phyloP scores from a whole-genome alignment of 2,329 filamentous ascomycete species.

The Orbilia ellipsospora region DNA sequence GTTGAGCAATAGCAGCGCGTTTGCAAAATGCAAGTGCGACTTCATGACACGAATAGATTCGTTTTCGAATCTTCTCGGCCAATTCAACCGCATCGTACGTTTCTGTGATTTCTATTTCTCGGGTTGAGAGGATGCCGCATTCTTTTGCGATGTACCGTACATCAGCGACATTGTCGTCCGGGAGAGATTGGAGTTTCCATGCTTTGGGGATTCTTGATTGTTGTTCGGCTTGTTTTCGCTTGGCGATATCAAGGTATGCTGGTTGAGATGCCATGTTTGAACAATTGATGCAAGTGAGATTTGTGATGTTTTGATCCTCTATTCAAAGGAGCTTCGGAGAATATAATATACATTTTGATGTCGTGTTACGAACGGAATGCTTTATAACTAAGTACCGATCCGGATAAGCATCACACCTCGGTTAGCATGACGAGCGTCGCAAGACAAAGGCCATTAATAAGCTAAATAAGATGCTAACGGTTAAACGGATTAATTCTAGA shows the following conservation, averaged over 20 bases:
- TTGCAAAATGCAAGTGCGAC: constrained; percentile 67
- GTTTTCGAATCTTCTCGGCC: constrained; percentile 61
- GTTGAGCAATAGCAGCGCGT: constrained; percentile 66
- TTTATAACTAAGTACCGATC: too few species aligned
- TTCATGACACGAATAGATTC: constrained; percentile 60
- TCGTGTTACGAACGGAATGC: too few species aligned
- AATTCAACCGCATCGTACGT: constrained; percentile 64
- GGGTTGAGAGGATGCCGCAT: constrained; percentile 64
- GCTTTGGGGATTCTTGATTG: constrained; percentile 60
- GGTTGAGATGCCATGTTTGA: constrained; percentile 26
- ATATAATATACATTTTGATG: too few species aligned
- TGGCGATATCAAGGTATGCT: constrained; percentile 61
- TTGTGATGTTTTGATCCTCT: too few species aligned
- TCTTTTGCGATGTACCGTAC: constrained; percentile 62
- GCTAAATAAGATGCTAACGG: too few species aligned
- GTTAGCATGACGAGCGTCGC: too few species aligned
- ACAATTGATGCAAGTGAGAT: too few species aligned
- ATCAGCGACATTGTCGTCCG: constrained; percentile 57
- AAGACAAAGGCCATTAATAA: too few species aligned
- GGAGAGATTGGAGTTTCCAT: constrained; percentile 60
- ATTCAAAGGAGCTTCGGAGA: too few species aligned
- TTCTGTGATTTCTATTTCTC: constrained; percentile 67
- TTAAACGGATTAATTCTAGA: too few species aligned
- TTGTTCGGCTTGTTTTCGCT: constrained; percentile 59
- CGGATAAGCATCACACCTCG: too few species aligned